Percentiles rank a stretch among this genome's conserved stretches.
These are phyloP conservation scores for Ascoidea rubescens DNA, from an alignment of 805 yeast species.

Conservation along the genomic window DNA sequence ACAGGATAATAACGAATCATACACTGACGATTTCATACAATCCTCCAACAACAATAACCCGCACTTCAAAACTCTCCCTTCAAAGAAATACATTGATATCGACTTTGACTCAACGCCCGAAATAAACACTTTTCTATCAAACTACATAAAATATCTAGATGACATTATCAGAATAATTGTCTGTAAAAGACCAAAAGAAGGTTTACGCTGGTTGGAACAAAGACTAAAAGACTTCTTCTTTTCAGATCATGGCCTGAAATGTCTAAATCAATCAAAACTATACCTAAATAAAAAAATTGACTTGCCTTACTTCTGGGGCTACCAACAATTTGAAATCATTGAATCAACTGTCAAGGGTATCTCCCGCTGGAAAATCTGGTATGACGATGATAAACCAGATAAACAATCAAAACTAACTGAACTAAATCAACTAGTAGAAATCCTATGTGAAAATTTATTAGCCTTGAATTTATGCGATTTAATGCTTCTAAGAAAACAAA, in stretches of 20 bases:
- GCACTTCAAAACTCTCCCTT: conserved; percentile 13
- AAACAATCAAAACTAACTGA: conserved; percentile 38
- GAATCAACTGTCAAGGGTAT: conserved; percentile 89
- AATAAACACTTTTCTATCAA: conserved; percentile 56
- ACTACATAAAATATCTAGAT: conserved; percentile 73
- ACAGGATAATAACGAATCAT: conserved; percentile 16
- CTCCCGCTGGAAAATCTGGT: conserved; percentile 93
- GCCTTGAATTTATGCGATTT: conserved; percentile 73
- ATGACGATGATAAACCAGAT: conserved; percentile 32
- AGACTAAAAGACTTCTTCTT: conserved; percentile 62
- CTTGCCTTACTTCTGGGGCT: conserved; percentile 61
- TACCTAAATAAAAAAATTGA: conserved; percentile 40
- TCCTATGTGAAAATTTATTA: conserved; percentile 59
- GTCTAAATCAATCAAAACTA: conserved; percentile 39
- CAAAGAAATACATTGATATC: conserved; percentile 55
- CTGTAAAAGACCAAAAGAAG: conserved; percentile 73
- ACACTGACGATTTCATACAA: no score
- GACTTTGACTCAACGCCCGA: conserved; percentile 88
- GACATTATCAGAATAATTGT: conserved; percentile 82
- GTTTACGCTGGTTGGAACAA: conserved; percentile 69
- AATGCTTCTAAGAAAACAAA: conserved; percentile 64
- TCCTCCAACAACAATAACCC: not conserved
- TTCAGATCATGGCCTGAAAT: conserved; percentile 51
- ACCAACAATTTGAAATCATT: conserved; percentile 71
- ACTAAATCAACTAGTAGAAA: conserved; percentile 43